Conservation (phyloP, 2,329 filamentous ascomycete species). For the Monilinia vaccinii-corymbosi region DNA sequence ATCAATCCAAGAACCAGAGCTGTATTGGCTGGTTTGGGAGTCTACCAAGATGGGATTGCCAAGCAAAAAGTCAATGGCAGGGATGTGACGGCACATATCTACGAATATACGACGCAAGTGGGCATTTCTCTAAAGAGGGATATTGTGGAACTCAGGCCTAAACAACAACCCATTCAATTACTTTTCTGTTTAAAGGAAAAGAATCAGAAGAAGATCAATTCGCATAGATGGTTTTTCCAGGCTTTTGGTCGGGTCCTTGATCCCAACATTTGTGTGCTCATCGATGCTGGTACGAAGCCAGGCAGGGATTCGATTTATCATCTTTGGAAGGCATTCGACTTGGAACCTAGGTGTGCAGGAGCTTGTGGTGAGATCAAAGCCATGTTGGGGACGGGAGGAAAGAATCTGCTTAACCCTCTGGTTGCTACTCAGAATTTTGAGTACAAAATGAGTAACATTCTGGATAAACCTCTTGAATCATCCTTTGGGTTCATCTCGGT, state of each 20-base stretch:
- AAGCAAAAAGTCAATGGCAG: constrained; percentile 98
- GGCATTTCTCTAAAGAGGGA: constrained; percentile 93
- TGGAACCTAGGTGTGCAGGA: constrained; percentile 92
- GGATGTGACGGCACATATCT: constrained; percentile 92
- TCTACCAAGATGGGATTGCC: constrained; percentile 96
- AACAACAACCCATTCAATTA: constrained; percentile 96
- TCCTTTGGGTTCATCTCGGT: constrained; percentile 99
- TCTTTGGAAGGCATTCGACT: constrained; percentile 97
- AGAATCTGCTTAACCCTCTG: constrained; percentile 81
- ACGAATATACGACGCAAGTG: constrained; percentile 98
- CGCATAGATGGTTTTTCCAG: constrained; percentile 98
- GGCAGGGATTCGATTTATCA: constrained; percentile 86
- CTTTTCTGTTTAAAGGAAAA: constrained; percentile 98
- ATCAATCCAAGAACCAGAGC: constrained; percentile 91
- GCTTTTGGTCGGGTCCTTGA: constrained; percentile 88
- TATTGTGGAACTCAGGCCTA: constrained; percentile 98
- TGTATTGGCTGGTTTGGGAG: constrained; percentile 89
- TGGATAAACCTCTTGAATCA: constrained; percentile 93
- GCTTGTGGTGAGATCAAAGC: constrained; percentile 97
- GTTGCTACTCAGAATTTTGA: constrained; percentile 98
- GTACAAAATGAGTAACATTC: constrained; percentile 99
- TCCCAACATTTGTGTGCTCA: constrained; percentile 91
- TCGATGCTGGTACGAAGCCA: constrained; percentile 92
- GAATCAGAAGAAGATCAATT: constrained; percentile 96
- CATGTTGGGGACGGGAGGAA: constrained; percentile 79